Conservation (phyloP, 306 rosid species). For the Prunus kanzakura region DNA sequence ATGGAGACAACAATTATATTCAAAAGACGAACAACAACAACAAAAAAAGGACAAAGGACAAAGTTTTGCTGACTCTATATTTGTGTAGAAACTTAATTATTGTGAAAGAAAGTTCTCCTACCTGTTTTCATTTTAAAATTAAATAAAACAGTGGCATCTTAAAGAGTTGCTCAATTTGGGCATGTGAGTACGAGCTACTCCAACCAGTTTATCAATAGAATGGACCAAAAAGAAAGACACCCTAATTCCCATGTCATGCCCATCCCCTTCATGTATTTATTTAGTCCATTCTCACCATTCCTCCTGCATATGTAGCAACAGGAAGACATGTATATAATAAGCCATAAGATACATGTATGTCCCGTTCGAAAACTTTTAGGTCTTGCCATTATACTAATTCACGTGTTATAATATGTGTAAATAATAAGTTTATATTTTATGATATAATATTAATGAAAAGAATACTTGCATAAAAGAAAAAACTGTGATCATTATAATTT, state of each 20-base stretch:
- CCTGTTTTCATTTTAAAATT: neutral
- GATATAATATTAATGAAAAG: no score
- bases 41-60: neutral
- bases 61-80: neutral
- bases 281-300: neutral
- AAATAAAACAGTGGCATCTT: neutral
- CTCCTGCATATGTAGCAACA: no score
- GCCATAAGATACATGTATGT: neutral
- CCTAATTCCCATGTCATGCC: neutral
- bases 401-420: no score
- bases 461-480: no score
- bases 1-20: neutral
- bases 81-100: neutral
- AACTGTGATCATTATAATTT: no score
- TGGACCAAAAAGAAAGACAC: no score
- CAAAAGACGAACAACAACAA: neutral
- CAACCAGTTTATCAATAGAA: neutral
- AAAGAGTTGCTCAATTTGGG: neutral
- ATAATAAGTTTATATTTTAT: no score
- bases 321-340: neutral
- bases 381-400: no score
- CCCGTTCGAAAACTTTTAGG: no score
- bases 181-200: neutral
- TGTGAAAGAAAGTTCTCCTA: neutral
- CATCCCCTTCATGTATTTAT: neutral